phyloP scores from a whole-genome alignment of 73 alveolate genomes.

The Paramecium biaurelia region DNA sequence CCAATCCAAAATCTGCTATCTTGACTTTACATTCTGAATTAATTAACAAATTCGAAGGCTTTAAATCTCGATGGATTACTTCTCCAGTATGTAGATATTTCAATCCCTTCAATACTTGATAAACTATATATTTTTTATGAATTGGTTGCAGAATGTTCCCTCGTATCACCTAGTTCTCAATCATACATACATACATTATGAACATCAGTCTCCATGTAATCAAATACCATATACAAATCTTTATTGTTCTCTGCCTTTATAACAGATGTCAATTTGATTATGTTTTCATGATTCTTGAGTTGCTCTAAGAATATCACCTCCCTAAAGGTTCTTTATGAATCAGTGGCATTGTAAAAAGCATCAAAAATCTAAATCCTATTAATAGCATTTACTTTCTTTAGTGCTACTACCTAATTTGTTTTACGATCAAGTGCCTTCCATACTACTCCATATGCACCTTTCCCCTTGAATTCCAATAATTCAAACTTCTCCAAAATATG shows the following conservation, averaged over 20 bases:
- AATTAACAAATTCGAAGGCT: slow-evolving; percentile 70
- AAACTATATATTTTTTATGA: slow-evolving; percentile 70
- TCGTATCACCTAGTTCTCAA: slow-evolving; percentile 59
- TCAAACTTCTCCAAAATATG: slow-evolving; percentile 78
- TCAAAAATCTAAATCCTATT: slow-evolving; percentile 65
- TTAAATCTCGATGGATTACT: slow-evolving; percentile 83
- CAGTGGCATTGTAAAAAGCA: slow-evolving; percentile 80
- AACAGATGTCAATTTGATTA: slow-evolving; percentile 70
- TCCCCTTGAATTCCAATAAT: slow-evolving; percentile 75
- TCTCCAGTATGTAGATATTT: slow-evolving; percentile 81
- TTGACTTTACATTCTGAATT: slow-evolving; percentile 69
- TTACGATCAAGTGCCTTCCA: slow-evolving; percentile 82
- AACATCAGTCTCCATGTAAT: slow-evolving; percentile 87
- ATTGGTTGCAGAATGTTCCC: slow-evolving; percentile 76
- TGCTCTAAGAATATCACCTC: slow-evolving; percentile 76
- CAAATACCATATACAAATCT: slow-evolving; percentile 84
- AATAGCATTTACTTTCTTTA: slow-evolving; percentile 71
- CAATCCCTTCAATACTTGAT: slow-evolving; percentile 70
- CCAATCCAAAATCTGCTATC: slow-evolving; percentile 64
- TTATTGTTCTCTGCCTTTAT: slow-evolving; percentile 86
- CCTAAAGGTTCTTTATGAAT: slow-evolving; percentile 81
- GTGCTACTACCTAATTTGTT: slow-evolving; percentile 80
- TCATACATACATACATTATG: slow-evolving; percentile 67
- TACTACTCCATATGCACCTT: slow-evolving; percentile 93
- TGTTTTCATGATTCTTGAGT: slow-evolving; percentile 80